phyloP scores from a whole-genome alignment of 345 rosid species.

The Euclidium syriacum region DNA sequence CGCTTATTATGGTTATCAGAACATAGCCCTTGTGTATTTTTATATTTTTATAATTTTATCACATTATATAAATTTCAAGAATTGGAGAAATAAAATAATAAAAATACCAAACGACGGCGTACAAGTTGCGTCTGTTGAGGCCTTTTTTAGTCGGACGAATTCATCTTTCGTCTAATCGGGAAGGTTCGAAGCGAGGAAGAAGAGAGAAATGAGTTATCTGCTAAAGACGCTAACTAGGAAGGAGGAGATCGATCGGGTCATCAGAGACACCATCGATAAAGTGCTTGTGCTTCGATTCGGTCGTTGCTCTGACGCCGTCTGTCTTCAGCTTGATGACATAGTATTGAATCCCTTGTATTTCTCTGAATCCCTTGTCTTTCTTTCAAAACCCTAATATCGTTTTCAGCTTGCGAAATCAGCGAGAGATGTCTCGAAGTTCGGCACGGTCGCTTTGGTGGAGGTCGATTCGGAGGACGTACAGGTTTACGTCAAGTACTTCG shows the following conservation, averaged over 20 bases:
- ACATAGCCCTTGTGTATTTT: slow-evolving; percentile 8
- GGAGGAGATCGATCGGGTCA: slow-evolving; percentile 63
- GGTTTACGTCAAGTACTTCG: slow-evolving; percentile 81
- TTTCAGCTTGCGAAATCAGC: slow-evolving; percentile 69
- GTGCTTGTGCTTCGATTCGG: slow-evolving; percentile 93
- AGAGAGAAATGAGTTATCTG: slow-evolving; percentile 47
- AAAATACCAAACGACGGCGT: slow-evolving; percentile 12
- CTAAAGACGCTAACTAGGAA: slow-evolving; percentile 53
- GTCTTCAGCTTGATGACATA: slow-evolving; percentile 70
- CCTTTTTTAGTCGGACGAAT: too few relatives aligned
- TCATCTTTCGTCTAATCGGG: not conserved
- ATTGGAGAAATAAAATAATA: not conserved
- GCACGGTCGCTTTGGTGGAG: slow-evolving; percentile 58
- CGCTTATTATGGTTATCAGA: not conserved
- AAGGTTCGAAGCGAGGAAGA: not conserved
- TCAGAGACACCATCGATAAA: slow-evolving; percentile 76
- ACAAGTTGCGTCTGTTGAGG: too few relatives aligned
- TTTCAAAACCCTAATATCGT: not conserved
- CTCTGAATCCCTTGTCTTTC: not conserved
- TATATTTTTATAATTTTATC: not conserved
- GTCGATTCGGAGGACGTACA: slow-evolving; percentile 70
- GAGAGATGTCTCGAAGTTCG: slow-evolving; percentile 66
- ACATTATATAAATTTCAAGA: not conserved
- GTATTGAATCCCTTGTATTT: slow-evolving; percentile 19
- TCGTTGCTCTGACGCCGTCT: slow-evolving; percentile 50